phyloP scores from a whole-genome alignment of 2,329 filamentous ascomycete genomes.

The Bipolaris cookei region DNA sequence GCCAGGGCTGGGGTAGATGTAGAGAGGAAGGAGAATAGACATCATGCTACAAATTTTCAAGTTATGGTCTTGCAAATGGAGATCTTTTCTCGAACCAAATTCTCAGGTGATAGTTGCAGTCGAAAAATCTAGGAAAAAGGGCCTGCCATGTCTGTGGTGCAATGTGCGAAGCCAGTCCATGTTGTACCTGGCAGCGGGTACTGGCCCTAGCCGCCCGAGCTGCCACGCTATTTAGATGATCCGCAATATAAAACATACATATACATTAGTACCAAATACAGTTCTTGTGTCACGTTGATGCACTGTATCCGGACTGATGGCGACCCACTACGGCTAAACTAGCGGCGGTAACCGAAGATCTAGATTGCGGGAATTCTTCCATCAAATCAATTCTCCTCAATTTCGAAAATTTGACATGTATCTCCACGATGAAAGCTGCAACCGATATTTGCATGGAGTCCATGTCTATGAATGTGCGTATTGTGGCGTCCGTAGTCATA shows the following conservation, averaged over 20 bases:
- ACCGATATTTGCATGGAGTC: not conserved
- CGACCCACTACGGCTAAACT: slow-evolving; percentile 3
- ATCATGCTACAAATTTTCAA: slow-evolving; percentile 16
- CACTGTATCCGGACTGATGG: not conserved
- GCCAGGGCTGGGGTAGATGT: slow-evolving; percentile 57
- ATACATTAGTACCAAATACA: not conserved
- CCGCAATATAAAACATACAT: slow-evolving; percentile 7
- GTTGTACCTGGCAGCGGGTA: slow-evolving; percentile 15
- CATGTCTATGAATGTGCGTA: not conserved
- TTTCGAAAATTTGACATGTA: not conserved
- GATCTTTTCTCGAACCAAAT: not conserved
- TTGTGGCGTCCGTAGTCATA: not conserved
- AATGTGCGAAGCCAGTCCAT: not conserved
- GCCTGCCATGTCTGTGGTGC: not conserved
- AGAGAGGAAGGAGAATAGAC: slow-evolving; percentile 58
- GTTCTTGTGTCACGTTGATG: not conserved
- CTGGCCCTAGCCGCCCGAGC: slow-evolving; percentile 2
- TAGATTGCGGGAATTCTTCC: slow-evolving; percentile 4
- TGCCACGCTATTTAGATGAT: slow-evolving; percentile 9
- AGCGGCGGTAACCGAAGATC: not conserved
- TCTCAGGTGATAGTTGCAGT: not conserved
- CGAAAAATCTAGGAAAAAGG: not conserved
- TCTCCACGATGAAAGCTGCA: not conserved
- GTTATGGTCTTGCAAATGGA: not conserved
- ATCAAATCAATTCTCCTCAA: not conserved